Conservation (phyloP, 306 rosid species). For the Corylus avellana region DNA sequence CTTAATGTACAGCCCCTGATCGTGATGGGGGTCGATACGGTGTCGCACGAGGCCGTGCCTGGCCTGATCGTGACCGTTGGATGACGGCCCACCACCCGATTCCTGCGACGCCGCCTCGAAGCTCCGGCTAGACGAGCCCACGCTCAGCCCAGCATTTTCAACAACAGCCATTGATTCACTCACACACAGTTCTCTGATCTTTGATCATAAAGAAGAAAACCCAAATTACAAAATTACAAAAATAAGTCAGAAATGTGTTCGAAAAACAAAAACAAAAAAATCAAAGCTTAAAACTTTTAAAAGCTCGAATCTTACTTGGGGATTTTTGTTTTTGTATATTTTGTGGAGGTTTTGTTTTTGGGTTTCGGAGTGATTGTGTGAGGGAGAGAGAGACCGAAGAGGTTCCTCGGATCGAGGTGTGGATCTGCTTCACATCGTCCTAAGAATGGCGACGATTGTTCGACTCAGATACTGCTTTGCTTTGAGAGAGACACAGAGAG, state of each 20-base stretch:
- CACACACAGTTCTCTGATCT: conserved; percentile 2
- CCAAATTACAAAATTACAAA: neutral
- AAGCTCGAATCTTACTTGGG: neutral
- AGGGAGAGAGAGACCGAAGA: neutral
- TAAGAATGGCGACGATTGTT: conserved; percentile 6
- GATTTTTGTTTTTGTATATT: neutral
- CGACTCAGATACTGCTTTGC: conserved; percentile 12
- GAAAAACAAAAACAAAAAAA: neutral
- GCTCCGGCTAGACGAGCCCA: conserved; percentile 35
- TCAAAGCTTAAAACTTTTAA: neutral
- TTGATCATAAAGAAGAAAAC: neutral
- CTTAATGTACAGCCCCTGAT: conserved; percentile 29
- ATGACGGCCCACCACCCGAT: conserved; percentile 31
- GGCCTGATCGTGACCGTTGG: conserved; percentile 42
- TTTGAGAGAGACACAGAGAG: neutral
- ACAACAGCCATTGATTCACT: conserved; percentile 80
- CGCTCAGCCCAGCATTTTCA: conserved; percentile 60
- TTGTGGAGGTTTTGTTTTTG: neutral
- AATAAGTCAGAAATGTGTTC: neutral
- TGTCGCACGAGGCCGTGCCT: conserved; percentile 29
- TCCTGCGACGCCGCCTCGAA: conserved; percentile 43
- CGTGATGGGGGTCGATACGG: conserved; percentile 24
- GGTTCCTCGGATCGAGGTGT: conserved; percentile 2
- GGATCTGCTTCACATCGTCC: conserved; percentile 24
- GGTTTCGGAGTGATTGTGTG: neutral